These are phyloP conservation scores for Castanea crenata DNA, from an alignment of 306 rosid species.

Conservation along the genomic window DNA sequence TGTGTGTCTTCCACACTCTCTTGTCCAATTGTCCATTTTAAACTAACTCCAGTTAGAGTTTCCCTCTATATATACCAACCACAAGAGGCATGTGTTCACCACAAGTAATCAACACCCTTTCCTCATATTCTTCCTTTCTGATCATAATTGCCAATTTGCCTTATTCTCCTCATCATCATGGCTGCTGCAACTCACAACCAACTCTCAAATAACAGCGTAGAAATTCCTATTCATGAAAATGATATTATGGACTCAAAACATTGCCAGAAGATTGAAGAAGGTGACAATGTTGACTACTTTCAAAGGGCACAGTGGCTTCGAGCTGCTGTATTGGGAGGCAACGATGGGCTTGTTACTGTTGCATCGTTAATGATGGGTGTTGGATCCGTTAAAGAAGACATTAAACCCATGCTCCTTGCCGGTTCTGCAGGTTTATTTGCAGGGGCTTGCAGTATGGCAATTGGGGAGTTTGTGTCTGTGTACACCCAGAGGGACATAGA, in stretches of 20 bases:
- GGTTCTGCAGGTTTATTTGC: constrained; percentile 37
- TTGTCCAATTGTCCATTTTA: not conserved
- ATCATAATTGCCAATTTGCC: not conserved
- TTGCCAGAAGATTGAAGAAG: not conserved
- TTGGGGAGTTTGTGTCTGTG: constrained; percentile 41
- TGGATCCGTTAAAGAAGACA: constrained; percentile 28
- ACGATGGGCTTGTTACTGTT: constrained; percentile 26
- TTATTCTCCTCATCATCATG: not conserved
- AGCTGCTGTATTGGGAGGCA: constrained; percentile 32
- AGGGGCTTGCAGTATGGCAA: constrained; percentile 36
- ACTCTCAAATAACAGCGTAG: not conserved
- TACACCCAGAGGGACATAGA: constrained; percentile 33
- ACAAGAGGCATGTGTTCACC: not conserved
- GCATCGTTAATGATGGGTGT: constrained; percentile 31
- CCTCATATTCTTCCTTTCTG: not conserved
- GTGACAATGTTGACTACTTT: constrained; percentile 14
- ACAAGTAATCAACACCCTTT: not conserved
- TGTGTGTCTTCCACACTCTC: not conserved
- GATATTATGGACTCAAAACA: not conserved
- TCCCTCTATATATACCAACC: not conserved
- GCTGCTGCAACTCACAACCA: not conserved
- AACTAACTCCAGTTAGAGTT: not conserved
- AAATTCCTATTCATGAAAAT: not conserved
- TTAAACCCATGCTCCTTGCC: constrained; percentile 21
- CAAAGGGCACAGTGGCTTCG: constrained; percentile 38